Conservation (phyloP, 768 basidiomycete species). For the Pleurotus djamor region DNA sequence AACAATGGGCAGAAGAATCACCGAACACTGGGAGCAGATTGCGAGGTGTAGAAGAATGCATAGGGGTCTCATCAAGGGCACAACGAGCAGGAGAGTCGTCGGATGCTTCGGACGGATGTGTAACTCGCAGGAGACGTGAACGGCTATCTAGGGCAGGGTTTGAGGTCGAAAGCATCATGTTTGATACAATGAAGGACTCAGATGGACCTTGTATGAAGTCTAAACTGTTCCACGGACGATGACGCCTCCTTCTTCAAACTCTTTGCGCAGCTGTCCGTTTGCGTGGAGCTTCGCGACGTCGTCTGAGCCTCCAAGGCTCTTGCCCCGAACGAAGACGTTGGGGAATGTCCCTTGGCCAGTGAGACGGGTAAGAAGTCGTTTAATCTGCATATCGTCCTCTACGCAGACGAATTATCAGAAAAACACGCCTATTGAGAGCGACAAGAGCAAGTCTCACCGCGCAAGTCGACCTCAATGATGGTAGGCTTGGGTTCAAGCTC, state of each 20-base stretch:
- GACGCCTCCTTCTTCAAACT: slow-evolving; percentile 50
- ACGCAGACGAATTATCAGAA: neutral
- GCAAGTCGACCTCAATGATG: slow-evolving; percentile 73
- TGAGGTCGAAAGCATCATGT: too few relatives aligned
- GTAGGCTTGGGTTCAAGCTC: slow-evolving; percentile 62
- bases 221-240: slow-evolving; percentile 19
- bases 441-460: slow-evolving; percentile 41
- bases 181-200: neutral
- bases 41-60: too few relatives aligned
- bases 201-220: too few relatives aligned
- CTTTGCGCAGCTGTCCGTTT: slow-evolving; percentile 35
- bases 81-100: too few relatives aligned
- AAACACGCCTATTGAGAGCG: neutral
- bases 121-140: too few relatives aligned
- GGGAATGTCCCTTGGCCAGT: slow-evolving; percentile 74
- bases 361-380: slow-evolving; percentile 61
- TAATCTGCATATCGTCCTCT: slow-evolving; percentile 67
- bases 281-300: slow-evolving; percentile 51
- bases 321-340: slow-evolving; percentile 68
- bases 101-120: too few relatives aligned
- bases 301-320: slow-evolving; percentile 66
- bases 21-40: too few relatives aligned
- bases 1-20: too few relatives aligned
- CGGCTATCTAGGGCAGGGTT: too few relatives aligned
- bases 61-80: too few relatives aligned